phyloP scores from a whole-genome alignment of 1,139 yeast species.

The Kurtzmaniella quercitrusa region DNA sequence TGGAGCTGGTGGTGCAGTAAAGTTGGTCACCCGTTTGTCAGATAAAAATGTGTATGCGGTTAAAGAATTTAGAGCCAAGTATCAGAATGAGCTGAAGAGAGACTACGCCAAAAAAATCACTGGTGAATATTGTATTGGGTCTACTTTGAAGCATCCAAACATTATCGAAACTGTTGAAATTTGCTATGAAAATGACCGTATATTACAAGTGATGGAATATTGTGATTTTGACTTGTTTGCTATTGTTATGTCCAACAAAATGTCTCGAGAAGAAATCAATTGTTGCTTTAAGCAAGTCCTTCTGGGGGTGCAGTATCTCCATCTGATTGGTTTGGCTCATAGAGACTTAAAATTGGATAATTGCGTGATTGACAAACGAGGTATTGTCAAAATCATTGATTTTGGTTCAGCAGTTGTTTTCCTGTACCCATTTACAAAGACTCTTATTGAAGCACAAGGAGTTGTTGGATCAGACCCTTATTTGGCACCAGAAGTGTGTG shows the following conservation, averaged over 20 bases:
- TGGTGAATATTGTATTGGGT: constrained; percentile 93
- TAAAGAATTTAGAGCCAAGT: constrained; percentile 80
- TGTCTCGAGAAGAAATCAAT: constrained; percentile 80
- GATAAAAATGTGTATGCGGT: constrained; percentile 84
- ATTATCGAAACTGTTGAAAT: constrained; percentile 89
- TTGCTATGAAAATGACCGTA: constrained; percentile 82
- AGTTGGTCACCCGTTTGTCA: constrained; percentile 60
- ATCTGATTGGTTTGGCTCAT: constrained; percentile 85
- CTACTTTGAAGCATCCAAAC: constrained; percentile 85
- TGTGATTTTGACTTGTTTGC: constrained; percentile 92
- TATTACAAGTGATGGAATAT: constrained; percentile 91
- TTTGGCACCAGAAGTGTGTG: constrained; percentile 90
- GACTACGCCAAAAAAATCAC: constrained; percentile 93
- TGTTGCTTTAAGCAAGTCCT: constrained; percentile 89
- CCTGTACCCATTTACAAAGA: constrained; percentile 83
- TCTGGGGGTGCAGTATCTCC: constrained; percentile 78
- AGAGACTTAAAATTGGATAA: constrained; percentile 90
- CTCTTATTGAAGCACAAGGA: constrained; percentile 78
- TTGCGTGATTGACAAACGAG: constrained; percentile 81
- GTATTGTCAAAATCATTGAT: constrained; percentile 86
- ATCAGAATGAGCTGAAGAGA: constrained; percentile 70
- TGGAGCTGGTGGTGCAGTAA: constrained; percentile 95
- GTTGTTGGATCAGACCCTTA: constrained; percentile 95
- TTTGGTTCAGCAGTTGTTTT: constrained; percentile 94
- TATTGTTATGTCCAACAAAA: constrained; percentile 90